Conservation (phyloP, 345 rosid genomes). For the Camelina laxa region DNA sequence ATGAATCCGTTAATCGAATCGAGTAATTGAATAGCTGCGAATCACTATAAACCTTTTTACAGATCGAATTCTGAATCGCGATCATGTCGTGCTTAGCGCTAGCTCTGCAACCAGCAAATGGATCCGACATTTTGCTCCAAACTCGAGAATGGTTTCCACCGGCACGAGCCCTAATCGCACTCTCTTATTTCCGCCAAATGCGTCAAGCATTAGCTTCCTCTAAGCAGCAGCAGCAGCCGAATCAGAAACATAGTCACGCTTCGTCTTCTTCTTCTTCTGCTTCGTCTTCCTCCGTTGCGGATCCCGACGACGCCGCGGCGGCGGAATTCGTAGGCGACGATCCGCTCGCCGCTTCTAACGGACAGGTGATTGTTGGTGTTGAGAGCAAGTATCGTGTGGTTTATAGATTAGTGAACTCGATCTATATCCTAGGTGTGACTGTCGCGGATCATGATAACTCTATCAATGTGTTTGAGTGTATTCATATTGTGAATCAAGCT, state of each 20-base stretch:
- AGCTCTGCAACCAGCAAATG: conserved; percentile 86
- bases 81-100: conserved; percentile 86
- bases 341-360: conserved; percentile 93
- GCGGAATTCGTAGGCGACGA: conserved; percentile 83
- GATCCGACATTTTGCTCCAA: conserved; percentile 88
- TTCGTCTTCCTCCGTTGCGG: conserved; percentile 40
- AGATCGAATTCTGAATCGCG: conserved; percentile 28
- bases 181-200: conserved; percentile 90
- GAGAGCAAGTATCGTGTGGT: conserved; percentile 96
- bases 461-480: conserved; percentile 92
- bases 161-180: conserved; percentile 87
- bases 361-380: conserved; percentile 95
- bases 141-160: conserved; percentile 98
- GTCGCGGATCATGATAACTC: conserved; percentile 88
- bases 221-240: conserved; percentile 27
- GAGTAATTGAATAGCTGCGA: not conserved
- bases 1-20: not conserved
- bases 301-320: conserved; percentile 50
- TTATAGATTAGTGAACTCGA: conserved; percentile 90
- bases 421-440: conserved; percentile 89
- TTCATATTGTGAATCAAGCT: conserved; percentile 93
- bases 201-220: conserved; percentile 73
- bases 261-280: conserved; percentile 32
- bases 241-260: conserved; percentile 34
- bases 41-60: not conserved